Percentiles rank a stretch among this genome's conserved stretches.
Conservation (phyloP, 2,329 filamentous ascomycete species). For the Colletotrichum spinosum region DNA sequence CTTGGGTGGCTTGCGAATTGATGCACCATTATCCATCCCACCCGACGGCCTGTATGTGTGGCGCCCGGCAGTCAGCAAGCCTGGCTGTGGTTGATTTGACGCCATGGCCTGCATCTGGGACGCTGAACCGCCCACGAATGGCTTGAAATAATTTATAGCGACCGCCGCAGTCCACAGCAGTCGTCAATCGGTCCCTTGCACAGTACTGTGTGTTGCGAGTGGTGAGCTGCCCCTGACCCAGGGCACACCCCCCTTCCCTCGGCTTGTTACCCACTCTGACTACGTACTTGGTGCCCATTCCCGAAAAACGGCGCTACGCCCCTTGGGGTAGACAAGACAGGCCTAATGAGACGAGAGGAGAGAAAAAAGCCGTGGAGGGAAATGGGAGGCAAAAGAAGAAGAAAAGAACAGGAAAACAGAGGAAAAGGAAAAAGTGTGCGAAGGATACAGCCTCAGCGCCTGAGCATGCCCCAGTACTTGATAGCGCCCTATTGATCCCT, state of each 20-base stretch:
- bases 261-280: not conserved
- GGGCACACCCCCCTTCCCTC: not conserved
- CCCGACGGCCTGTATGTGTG: conserved; percentile 3
- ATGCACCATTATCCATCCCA: not conserved
- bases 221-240: not conserved
- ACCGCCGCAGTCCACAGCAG: not conserved
- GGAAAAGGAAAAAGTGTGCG: not conserved
- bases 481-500: conserved; percentile 14
- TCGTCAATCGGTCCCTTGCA: too few relatives aligned
- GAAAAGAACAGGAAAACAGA: not conserved
- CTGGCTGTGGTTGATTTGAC: conserved; percentile 12
- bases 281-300: not conserved
- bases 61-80: conserved; percentile 14
- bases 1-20: too few relatives aligned
- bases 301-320: conserved; percentile 4
- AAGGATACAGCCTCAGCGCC: not conserved
- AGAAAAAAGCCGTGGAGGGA: not conserved
- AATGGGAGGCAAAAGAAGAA: not conserved
- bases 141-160: conserved; percentile 20
- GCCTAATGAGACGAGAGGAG: too few relatives aligned
- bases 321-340: conserved; percentile 1
- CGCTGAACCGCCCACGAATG: conserved; percentile 3
- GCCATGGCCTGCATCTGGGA: conserved; percentile 1
- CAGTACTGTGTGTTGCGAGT: too few relatives aligned
- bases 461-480: not conserved